These are phyloP conservation scores for Botrytis sinoallii DNA, from an alignment of 2,329 filamentous ascomycete genomes.

Conservation along the genomic window DNA sequence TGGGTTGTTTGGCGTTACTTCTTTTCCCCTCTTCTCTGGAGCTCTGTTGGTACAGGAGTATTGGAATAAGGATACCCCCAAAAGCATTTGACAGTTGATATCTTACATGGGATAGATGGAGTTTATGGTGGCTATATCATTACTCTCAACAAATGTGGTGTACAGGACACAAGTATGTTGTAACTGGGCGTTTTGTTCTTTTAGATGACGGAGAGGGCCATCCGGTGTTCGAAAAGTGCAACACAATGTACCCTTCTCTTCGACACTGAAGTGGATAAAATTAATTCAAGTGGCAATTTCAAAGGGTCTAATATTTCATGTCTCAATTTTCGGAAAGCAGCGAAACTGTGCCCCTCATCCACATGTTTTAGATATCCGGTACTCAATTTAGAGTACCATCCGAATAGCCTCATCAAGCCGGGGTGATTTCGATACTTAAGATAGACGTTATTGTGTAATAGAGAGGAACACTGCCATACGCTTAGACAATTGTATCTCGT, in stretches of 20 bases:
- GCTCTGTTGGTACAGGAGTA: conserved; percentile 12
- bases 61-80: conserved; percentile 18
- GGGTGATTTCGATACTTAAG: neutral
- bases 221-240: neutral
- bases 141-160: neutral
- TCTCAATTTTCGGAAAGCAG: conserved; percentile 4
- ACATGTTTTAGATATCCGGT: neutral
- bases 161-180: neutral
- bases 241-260: neutral
- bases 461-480: neutral
- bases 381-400: neutral
- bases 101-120: neutral
- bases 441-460: neutral
- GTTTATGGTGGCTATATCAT: neutral
- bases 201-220: neutral
- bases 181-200: neutral
- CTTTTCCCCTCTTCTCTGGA: neutral
- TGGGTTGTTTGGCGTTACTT: neutral
- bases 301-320: neutral
- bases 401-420: neutral
- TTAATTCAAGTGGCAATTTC: neutral
- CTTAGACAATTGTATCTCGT: neutral
- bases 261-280: neutral
- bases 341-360: conserved; percentile 8
- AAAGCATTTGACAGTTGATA: conserved; percentile 2